Conservation (phyloP, 441 rosid genomes). For the Sinapis alba region DNA sequence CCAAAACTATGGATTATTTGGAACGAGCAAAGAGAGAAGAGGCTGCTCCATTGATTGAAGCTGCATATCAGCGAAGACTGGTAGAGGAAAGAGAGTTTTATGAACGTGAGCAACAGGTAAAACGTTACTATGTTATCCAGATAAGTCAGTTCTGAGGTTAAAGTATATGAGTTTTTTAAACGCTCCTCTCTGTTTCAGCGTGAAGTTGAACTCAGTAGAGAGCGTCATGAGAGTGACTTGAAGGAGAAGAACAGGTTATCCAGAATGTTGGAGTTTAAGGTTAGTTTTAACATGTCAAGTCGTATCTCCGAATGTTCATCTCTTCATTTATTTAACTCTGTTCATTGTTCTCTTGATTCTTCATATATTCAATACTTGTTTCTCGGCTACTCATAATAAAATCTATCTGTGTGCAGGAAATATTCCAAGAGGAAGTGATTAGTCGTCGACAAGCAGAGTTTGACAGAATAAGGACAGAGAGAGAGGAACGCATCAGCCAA, state of each 20-base stretch:
- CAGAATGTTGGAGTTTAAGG: constrained; percentile 84
- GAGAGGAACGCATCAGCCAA: constrained; percentile 73
- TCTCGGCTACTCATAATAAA: neutral
- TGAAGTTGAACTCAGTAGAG: constrained; percentile 88
- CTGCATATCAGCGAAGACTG: constrained; percentile 79
- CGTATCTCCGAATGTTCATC: neutral
- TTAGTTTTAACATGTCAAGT: constrained; percentile 34
- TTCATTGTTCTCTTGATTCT: neutral
- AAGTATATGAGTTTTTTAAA: constrained; percentile 5
- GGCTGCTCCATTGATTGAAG: constrained; percentile 93
- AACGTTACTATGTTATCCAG: neutral
- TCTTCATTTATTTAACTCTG: neutral
- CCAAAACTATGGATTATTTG: constrained; percentile 91
- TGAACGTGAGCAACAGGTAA: constrained; percentile 92
- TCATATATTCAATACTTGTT: neutral
- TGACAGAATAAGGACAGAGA: constrained; percentile 63
- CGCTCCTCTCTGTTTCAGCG: constrained; percentile 49
- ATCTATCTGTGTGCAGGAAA: constrained; percentile 44
- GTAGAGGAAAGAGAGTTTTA: constrained; percentile 85
- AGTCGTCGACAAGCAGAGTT: constrained; percentile 69
- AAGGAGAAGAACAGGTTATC: constrained; percentile 83
- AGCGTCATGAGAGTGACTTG: constrained; percentile 94
- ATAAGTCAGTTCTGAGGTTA: neutral
- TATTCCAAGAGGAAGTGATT: constrained; percentile 75
- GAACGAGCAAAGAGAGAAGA: constrained; percentile 98